These are phyloP conservation scores for Microbotryum intermedium DNA, from an alignment of 1,284 basidiomycete species.

Conservation along the genomic window DNA sequence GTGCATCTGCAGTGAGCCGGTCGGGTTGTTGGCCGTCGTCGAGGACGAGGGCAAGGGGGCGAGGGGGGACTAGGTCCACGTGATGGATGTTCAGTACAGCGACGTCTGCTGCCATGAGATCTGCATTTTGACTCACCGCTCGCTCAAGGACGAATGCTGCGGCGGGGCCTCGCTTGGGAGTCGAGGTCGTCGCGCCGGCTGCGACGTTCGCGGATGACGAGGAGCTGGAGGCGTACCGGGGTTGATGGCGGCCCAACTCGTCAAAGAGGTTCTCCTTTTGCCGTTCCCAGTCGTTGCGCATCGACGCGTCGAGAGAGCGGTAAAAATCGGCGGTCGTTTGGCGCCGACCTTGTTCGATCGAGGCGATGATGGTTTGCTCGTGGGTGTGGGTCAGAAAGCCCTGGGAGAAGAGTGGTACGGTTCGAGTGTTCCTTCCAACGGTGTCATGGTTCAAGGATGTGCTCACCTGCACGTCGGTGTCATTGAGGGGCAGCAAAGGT, in stretches of 20 bases:
- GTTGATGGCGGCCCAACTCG: constrained; percentile 60
- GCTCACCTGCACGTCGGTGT: constrained; percentile 65
- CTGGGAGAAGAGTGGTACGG: constrained; percentile 1
- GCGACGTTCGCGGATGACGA: constrained; percentile 34
- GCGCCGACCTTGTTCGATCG: constrained; percentile 79
- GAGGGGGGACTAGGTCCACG: constrained; percentile 3
- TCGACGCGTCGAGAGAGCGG: constrained; percentile 62
- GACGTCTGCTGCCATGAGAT: too few relatives aligned
- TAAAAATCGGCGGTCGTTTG: constrained; percentile 76
- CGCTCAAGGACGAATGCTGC: neutral
- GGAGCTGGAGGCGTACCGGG: neutral
- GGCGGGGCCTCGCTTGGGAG: constrained; percentile 13
- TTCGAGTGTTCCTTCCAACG: neutral
- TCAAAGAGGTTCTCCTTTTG: constrained; percentile 85
- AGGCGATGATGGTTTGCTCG: constrained; percentile 86
- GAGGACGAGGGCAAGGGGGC: constrained; percentile 11
- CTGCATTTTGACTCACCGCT: neutral
- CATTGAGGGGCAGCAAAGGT: constrained; percentile 75
- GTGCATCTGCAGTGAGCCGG: constrained; percentile 46
- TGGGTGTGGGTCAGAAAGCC: constrained; percentile 83
- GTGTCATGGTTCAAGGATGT: neutral
- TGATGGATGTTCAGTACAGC: neutral
- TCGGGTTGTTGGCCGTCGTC: constrained; percentile 10
- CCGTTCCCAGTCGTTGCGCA: constrained; percentile 75
- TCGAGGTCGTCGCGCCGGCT: constrained; percentile 20